Percentiles rank a stretch among this genome's conserved stretches.
Evolutionary conservation across 495 filamentous ascomycete genomes (phyloP).

Genomic region (Penicillium daleae): DNA sequence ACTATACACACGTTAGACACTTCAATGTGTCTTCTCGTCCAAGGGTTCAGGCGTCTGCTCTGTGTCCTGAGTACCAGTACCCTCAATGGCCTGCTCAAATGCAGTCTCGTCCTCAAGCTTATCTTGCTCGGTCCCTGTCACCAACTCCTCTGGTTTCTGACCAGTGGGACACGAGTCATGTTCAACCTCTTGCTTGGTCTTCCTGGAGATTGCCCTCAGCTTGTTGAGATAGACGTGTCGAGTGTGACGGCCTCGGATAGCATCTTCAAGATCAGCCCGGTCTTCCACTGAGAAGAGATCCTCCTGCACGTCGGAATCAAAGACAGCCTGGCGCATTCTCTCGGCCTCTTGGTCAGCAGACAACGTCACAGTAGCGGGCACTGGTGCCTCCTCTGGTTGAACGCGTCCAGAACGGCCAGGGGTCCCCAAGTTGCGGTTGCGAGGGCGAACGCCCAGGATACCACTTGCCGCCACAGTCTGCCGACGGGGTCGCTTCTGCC

Average conservation of each 20-base stretch:
- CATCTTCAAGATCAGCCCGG: slow-evolving; percentile 14
- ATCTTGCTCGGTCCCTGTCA: background rate
- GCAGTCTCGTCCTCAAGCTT: background rate
- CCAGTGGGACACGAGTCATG: background rate
- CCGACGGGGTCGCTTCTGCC: background rate
- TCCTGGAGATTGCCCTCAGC: background rate
- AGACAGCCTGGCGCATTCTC: slow-evolving; percentile 3
- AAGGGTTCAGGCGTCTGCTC: background rate
- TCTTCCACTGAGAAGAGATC: slow-evolving; percentile 13
- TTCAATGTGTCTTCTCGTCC: slow-evolving; percentile 7
- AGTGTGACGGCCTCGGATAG: slow-evolving; percentile 8
- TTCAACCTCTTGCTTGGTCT: background rate
- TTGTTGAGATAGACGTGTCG: slow-evolving; percentile 1
- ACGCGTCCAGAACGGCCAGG: background rate
- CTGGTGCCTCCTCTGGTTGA: background rate
- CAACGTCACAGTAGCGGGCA: background rate
- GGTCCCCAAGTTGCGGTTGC: background rate
- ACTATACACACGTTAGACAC: slow-evolving; percentile 18
- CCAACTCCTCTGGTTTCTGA: background rate
- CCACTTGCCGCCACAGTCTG: slow-evolving; percentile 23
- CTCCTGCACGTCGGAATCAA: background rate
- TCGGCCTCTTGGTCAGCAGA: slow-evolving; percentile 3
- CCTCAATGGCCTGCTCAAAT: background rate
- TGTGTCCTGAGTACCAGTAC: background rate
- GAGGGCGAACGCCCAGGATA: slow-evolving; percentile 12